These are phyloP conservation scores for Brassica napus DNA, from an alignment of 345 rosid genomes.

Conservation along the genomic window Da-Ae NC_063444.1:7708501-7709000, in stretches of 20 bases:
- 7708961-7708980: slow-evolving; percentile 12
- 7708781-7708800: neutral
- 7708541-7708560: neutral
- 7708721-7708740: neutral
- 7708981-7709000: slow-evolving; percentile 16
- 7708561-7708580: neutral
- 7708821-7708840: neutral
- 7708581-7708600: neutral
- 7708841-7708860: neutral
- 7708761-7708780: neutral
- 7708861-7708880: slow-evolving; percentile 20
- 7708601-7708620: neutral
- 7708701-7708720: neutral
- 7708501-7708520: neutral
- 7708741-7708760: neutral
- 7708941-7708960: slow-evolving; percentile 10
- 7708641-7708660: neutral
- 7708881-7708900: slow-evolving; percentile 8
- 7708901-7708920: slow-evolving; percentile 34
- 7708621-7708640: neutral
- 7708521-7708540: neutral
- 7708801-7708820: neutral
- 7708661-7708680: neutral
- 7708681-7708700: slow-evolving; percentile 26
- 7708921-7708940: slow-evolving; percentile 6